Conservation (phyloP, 257 asterid species). For the Jacaranda copaia region DNA sequence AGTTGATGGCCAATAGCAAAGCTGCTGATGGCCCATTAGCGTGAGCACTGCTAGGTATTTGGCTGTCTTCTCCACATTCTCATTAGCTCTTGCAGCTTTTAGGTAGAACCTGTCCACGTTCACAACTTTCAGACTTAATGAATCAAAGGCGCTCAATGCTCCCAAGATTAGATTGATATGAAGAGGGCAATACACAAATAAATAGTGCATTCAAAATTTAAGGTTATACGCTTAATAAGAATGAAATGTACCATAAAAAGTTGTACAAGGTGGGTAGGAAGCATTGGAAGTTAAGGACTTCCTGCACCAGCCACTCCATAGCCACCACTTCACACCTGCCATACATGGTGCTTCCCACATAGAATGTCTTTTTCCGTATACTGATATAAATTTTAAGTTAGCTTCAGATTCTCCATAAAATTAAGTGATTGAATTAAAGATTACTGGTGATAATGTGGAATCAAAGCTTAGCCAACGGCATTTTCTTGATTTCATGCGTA, state of each 20-base stretch:
- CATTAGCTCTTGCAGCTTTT: conserved; percentile 75
- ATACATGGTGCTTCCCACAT: conserved; percentile 63
- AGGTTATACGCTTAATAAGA: background rate
- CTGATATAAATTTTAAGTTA: conserved; percentile 47
- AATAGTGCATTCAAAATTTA: background rate
- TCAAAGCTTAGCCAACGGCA: background rate
- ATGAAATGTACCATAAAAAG: conserved; percentile 74
- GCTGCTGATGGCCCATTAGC: conserved; percentile 85
- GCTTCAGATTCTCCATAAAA: conserved; percentile 26
- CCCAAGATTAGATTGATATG: background rate
- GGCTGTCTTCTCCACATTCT: conserved; percentile 67
- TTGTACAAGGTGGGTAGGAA: conserved; percentile 84
- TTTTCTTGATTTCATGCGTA: background rate
- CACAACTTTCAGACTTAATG: background rate
- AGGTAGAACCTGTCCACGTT: conserved; percentile 77
- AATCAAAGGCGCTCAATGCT: background rate
- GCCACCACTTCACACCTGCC: conserved; percentile 90
- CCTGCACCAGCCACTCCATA: conserved; percentile 99
- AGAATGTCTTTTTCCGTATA: conserved; percentile 58
- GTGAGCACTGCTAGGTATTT: conserved; percentile 79
- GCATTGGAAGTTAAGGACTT: conserved; percentile 87
- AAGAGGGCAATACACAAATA: background rate
- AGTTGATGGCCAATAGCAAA: conserved; percentile 93
- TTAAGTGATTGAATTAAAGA: background rate
- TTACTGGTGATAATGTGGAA: background rate